phyloP scores from a whole-genome alignment of 768 basidiomycete genomes.

The Suillus subalutaceus region DNA sequence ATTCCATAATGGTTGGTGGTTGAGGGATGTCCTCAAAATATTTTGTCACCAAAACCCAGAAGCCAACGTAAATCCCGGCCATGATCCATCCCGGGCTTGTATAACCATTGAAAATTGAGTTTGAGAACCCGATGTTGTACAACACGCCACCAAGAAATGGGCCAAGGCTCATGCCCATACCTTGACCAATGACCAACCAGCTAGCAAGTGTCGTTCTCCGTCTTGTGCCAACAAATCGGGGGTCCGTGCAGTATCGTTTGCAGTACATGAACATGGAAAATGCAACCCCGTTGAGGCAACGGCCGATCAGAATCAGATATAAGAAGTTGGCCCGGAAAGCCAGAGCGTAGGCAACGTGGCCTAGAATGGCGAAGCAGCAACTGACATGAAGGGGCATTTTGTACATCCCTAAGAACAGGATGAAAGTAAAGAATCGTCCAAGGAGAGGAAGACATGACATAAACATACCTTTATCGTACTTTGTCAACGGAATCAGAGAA shows the following conservation, averaged over 20 bases:
- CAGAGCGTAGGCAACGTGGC: conserved; percentile 60
- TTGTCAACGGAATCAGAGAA: conserved; percentile 56
- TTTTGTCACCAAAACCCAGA: conserved; percentile 44
- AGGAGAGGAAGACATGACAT: not conserved
- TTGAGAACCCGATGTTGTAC: conserved; percentile 61
- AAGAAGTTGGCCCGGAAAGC: conserved; percentile 63
- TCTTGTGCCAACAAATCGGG: conserved; percentile 65
- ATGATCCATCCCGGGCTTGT: conserved; percentile 71
- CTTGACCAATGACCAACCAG: conserved; percentile 68
- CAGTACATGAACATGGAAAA: conserved; percentile 70
- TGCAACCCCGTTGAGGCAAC: conserved; percentile 63
- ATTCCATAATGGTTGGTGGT: conserved; percentile 16
- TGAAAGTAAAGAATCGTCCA: not conserved
- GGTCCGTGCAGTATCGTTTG: conserved; percentile 71
- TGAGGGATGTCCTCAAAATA: conserved; percentile 46
- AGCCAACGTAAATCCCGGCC: conserved; percentile 54
- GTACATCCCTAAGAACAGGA: conserved; percentile 48
- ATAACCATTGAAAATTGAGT: conserved; percentile 63
- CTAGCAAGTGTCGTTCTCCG: conserved; percentile 64
- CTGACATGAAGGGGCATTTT: conserved; percentile 55
- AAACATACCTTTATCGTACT: conserved; percentile 54
- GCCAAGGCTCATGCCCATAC: conserved; percentile 61
- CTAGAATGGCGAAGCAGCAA: conserved; percentile 55
- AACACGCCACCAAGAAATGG: conserved; percentile 66
- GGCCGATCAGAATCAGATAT: conserved; percentile 71